Percentiles rank a stretch among this genome's conserved stretches.
phyloP scores from a whole-genome alignment of 768 basidiomycete genomes.

The Lactarius deliciosus region DNA sequence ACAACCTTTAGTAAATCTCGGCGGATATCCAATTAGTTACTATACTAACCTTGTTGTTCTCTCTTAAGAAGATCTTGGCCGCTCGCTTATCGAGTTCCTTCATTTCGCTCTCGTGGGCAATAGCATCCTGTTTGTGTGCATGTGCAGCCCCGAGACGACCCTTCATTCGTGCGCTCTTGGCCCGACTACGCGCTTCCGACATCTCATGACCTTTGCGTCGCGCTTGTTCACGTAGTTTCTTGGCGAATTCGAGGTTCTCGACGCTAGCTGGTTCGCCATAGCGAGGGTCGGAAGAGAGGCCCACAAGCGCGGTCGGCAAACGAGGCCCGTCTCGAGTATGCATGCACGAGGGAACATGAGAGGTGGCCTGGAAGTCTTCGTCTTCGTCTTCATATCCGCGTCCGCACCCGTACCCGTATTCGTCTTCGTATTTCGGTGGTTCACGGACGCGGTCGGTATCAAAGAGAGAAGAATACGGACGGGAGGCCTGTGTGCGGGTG shows the following conservation, averaged over 20 bases:
- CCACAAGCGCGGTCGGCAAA: background rate
- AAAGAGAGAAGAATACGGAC: no score
- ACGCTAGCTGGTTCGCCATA: background rate
- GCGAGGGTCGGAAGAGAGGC: background rate
- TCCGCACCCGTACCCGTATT: no score
- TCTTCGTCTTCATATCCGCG: no score
- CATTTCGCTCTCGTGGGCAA: background rate
- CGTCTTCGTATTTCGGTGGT: background rate
- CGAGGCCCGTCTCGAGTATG: background rate
- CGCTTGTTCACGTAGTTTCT: constrained; percentile 7
- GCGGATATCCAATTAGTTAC: background rate
- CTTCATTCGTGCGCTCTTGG: constrained; percentile 5
- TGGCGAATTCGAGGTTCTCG: background rate
- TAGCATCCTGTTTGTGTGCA: background rate
- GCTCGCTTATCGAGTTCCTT: constrained; percentile 1
- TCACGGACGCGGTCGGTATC: background rate
- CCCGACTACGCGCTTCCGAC: background rate
- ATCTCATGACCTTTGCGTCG: background rate
- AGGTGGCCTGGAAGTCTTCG: background rate
- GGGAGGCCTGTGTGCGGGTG: background rate
- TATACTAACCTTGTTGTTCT: constrained; percentile 19
- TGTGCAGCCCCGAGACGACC: background rate
- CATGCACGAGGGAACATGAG: background rate
- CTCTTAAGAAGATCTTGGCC: constrained; percentile 4
- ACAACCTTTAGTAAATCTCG: background rate